Conservation (phyloP, 2,329 filamentous ascomycete genomes). For the Sporothrix mexicana region DNA sequence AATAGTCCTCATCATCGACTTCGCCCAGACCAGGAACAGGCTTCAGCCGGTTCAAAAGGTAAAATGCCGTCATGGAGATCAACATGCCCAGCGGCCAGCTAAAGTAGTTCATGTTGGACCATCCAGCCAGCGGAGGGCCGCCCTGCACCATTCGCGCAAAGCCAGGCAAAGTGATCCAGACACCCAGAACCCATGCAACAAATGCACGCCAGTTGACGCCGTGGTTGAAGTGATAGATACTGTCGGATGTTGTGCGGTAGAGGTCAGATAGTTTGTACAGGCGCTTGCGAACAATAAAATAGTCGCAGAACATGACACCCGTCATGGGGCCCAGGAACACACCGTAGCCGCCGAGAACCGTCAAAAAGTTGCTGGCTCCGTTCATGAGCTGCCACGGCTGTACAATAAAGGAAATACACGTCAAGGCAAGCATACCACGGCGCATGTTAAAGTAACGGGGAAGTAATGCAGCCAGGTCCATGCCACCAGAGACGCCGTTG, state of each 20-base stretch:
- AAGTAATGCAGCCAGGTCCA: conserved; percentile 60
- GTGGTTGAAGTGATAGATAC: conserved; percentile 32
- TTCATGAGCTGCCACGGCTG: conserved; percentile 57
- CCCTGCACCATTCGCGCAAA: conserved; percentile 25
- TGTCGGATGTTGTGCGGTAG: conserved; percentile 30
- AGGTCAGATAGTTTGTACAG: conserved; percentile 44
- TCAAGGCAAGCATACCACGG: conserved; percentile 47
- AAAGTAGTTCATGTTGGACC: conserved; percentile 30
- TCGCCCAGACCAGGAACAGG: conserved; percentile 15
- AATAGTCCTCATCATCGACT: conserved; percentile 25
- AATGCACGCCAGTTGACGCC: conserved; percentile 33
- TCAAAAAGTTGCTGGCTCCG: conserved; percentile 54
- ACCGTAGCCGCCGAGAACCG: conserved; percentile 51
- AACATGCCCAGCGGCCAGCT: conserved; percentile 27
- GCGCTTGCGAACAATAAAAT: conserved; percentile 45
- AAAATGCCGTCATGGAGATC: conserved; percentile 16
- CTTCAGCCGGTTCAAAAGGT: neutral
- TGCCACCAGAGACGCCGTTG: conserved; percentile 58
- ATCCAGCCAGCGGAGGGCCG: conserved; percentile 12
- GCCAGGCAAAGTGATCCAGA: conserved; percentile 40
- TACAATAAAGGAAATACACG: conserved; percentile 28
- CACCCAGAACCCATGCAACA: conserved; percentile 51
- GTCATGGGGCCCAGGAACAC: conserved; percentile 35
- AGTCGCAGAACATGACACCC: conserved; percentile 35
- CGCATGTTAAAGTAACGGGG: conserved; percentile 62